These are phyloP conservation scores for Carallia brachiata DNA, from an alignment of 345 rosid genomes.

Conservation along the genomic window DNA sequence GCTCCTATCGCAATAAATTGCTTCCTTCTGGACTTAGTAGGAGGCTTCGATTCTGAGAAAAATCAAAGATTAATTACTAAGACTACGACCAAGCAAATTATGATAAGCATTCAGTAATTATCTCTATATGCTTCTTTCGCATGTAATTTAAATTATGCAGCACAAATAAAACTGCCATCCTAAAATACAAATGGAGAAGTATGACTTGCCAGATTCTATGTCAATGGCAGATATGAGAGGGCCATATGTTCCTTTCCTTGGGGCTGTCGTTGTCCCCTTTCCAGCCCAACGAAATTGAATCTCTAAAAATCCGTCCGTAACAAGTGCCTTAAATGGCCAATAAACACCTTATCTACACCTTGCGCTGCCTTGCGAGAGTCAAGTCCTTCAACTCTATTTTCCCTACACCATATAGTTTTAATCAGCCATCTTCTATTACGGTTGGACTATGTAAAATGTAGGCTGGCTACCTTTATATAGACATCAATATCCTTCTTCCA, in stretches of 20 bases:
- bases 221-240: conserved; percentile 23
- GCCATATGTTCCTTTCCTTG: conserved; percentile 14
- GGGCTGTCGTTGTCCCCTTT: conserved; percentile 18
- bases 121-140: no score
- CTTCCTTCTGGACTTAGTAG: not conserved
- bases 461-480: conserved; percentile 13
- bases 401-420: not conserved
- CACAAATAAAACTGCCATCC: no score
- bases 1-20: conserved; percentile 35
- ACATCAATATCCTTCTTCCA: conserved; percentile 15
- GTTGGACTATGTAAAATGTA: not conserved
- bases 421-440: conserved; percentile 1
- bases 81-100: no score
- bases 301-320: conserved; percentile 5
- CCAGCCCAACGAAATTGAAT: conserved; percentile 20
- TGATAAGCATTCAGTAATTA: no score
- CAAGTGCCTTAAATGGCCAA: not conserved
- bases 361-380: not conserved
- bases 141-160: no score
- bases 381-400: conserved; percentile 11
- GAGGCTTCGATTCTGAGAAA: conserved; percentile 1
- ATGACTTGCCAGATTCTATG: conserved; percentile 11
- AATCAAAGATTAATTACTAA: not conserved
- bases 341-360: conserved; percentile 9
- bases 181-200: not conserved